Evolutionary conservation across 1,139 yeast genomes (phyloP).

Genomic region (Suhomyces coccinellae): DNA sequence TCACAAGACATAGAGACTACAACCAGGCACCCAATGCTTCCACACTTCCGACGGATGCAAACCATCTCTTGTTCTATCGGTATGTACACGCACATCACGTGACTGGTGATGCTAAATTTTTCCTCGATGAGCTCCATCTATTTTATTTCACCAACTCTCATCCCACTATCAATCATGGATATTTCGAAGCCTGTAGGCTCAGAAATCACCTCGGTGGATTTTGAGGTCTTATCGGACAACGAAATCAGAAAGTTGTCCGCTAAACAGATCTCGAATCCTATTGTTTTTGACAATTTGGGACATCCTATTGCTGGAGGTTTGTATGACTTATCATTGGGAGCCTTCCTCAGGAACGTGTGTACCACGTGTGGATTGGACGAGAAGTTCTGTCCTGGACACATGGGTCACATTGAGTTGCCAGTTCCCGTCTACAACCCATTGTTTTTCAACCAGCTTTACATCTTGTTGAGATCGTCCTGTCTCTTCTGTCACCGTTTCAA

Average conservation of each 20-base stretch:
- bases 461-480: slow-evolving; percentile 81
- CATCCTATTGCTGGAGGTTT: slow-evolving; percentile 94
- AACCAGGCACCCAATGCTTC: neutral
- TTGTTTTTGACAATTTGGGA: slow-evolving; percentile 91
- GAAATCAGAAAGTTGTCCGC: slow-evolving; percentile 88
- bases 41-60: neutral
- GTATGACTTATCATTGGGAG: slow-evolving; percentile 92
- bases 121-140: slow-evolving; percentile 7
- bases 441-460: slow-evolving; percentile 87
- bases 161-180: slow-evolving; percentile 58
- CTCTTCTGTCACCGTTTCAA: slow-evolving; percentile 87
- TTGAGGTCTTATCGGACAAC: slow-evolving; percentile 77
- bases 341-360: slow-evolving; percentile 84
- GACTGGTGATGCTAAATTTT: slow-evolving; percentile 2
- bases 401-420: slow-evolving; percentile 96
- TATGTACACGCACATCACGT: slow-evolving; percentile 5
- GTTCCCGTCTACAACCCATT: slow-evolving; percentile 94
- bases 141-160: slow-evolving; percentile 7
- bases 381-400: slow-evolving; percentile 95
- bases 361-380: slow-evolving; percentile 96
- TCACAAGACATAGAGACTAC: too few relatives aligned
- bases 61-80: neutral
- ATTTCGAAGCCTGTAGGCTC: slow-evolving; percentile 95
- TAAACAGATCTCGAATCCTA: slow-evolving; percentile 92
- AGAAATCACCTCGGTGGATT: slow-evolving; percentile 88